Conservation (phyloP, 1,284 basidiomycete species). For the Kwoniella shivajii region DNA sequence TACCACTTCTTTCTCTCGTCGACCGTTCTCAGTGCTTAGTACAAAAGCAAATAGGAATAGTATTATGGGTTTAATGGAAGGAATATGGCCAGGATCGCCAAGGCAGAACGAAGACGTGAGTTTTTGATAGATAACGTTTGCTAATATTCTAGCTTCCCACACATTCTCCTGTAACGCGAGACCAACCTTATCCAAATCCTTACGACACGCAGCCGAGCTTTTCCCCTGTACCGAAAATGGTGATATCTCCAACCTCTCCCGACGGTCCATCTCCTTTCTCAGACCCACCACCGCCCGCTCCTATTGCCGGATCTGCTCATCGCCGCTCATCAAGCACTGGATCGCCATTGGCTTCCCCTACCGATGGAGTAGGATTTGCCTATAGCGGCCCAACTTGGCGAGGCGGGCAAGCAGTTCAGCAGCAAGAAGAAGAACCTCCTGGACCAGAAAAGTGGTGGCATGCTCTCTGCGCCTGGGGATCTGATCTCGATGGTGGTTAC, state of each 20-base stretch:
- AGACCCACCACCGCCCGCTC: constrained; percentile 21
- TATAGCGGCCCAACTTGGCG: constrained; percentile 40
- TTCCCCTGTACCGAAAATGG: constrained; percentile 24
- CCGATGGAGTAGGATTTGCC: constrained; percentile 21
- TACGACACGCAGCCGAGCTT: constrained; percentile 32
- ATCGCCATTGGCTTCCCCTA: constrained; percentile 18
- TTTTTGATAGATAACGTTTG: not conserved
- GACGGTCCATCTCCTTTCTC: constrained; percentile 29
- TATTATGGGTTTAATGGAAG: constrained; percentile 31
- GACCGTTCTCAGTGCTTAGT: constrained; percentile 24
- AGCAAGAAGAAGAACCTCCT: constrained; percentile 11
- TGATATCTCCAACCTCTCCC: constrained; percentile 18
- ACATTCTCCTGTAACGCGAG: constrained; percentile 6
- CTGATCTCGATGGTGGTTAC: constrained; percentile 46
- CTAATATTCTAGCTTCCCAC: constrained; percentile 17
- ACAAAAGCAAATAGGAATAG: constrained; percentile 27
- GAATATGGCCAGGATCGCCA: constrained; percentile 22
- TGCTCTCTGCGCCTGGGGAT: constrained; percentile 48
- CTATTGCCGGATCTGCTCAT: constrained; percentile 1
- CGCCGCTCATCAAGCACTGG: constrained; percentile 10
- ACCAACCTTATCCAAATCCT: constrained; percentile 28
- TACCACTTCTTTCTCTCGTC: constrained; percentile 20
- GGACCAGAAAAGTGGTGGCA: constrained; percentile 49
- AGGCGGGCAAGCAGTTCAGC: constrained; percentile 25
- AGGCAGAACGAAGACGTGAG: constrained; percentile 20